Evolutionary conservation across 352 stramenopile genomes (phyloP).

Genomic region (Pythium insidiosum): DNA sequence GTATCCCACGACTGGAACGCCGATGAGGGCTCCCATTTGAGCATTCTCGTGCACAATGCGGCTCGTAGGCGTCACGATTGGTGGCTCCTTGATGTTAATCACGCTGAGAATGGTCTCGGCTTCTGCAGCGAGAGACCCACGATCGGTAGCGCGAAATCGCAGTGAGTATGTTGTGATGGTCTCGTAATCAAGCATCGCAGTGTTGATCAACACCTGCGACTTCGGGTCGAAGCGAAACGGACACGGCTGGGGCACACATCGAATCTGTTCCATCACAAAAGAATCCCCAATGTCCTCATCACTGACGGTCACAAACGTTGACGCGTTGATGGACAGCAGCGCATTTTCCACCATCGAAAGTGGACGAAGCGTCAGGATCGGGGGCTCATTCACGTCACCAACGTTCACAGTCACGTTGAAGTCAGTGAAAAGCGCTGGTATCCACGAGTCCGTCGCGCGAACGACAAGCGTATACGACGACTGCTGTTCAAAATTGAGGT

Average conservation of each 20-base stretch:
- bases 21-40: not conserved
- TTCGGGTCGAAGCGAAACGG: not conserved
- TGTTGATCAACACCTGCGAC: not conserved
- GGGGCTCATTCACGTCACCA: conserved; percentile 18
- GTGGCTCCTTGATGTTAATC: conserved; percentile 29
- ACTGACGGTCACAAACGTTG: not conserved
- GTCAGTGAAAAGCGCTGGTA: not conserved
- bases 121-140: not conserved
- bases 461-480: conserved; percentile 12
- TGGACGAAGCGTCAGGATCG: conserved; percentile 6
- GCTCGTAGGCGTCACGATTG: not conserved
- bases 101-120: conserved; percentile 20
- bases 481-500: conserved; percentile 15
- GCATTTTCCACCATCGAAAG: not conserved
- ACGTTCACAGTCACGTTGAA: conserved; percentile 6
- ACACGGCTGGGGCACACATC: not conserved
- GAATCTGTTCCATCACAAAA: not conserved
- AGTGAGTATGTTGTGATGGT: not conserved
- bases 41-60: not conserved
- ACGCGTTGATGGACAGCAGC: not conserved
- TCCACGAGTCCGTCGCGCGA: conserved; percentile 8
- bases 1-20: conserved; percentile 1
- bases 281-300: not conserved
- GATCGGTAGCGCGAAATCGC: not conserved
- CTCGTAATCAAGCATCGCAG: not conserved